Conservation (phyloP, 345 rosid genomes). For the Sonneratia alba region DNA sequence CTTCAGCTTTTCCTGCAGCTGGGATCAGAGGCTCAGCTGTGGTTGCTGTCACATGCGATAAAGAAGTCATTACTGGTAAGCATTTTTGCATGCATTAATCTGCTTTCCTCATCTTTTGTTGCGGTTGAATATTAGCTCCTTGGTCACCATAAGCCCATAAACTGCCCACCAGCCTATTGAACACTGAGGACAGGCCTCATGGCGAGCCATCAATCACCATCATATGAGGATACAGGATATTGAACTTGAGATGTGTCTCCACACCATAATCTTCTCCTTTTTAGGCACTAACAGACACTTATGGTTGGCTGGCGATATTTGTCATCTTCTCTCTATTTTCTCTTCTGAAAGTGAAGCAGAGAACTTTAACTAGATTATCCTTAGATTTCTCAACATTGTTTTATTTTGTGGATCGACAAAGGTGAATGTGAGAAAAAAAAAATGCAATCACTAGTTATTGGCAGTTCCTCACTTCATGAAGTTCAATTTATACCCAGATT, state of each 20-base stretch:
- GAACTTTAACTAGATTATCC: not conserved
- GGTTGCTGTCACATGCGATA: conserved; percentile 69
- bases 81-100: not conserved
- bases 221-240: not conserved
- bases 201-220: not conserved
- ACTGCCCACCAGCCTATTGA: not conserved
- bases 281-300: not conserved
- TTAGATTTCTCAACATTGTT: not conserved
- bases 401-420: not conserved
- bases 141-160: not conserved
- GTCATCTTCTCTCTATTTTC: not conserved
- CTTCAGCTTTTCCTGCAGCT: conserved; percentile 76
- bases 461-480: not conserved
- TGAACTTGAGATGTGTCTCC: not conserved
- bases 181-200: not conserved
- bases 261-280: not conserved
- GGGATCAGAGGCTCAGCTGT: conserved; percentile 74
- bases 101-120: not conserved
- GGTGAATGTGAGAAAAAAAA: not conserved
- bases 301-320: not conserved
- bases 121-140: not conserved
- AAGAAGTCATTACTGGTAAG: conserved; percentile 81
- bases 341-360: not conserved
- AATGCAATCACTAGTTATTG: not conserved
- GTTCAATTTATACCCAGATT: not conserved